Evolutionary conservation across 148 eudicot species (phyloP).

Genomic region (Camellia sinensis): DNA sequence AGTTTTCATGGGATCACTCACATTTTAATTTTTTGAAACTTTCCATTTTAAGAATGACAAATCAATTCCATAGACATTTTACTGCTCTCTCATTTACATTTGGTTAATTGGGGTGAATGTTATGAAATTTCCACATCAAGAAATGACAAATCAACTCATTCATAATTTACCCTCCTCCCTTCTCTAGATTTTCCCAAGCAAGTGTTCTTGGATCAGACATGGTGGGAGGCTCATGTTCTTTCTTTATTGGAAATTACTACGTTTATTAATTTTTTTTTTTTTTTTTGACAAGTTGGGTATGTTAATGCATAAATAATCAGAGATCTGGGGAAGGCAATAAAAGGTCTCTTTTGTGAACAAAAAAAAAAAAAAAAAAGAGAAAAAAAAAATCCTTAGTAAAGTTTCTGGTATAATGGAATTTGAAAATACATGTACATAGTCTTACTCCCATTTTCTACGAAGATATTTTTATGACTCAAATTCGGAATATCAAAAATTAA

Average conservation of each 20-base stretch:
- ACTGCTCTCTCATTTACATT: background rate
- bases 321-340: background rate
- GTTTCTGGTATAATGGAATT: background rate
- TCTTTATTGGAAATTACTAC: background rate
- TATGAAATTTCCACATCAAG: background rate
- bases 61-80: background rate
- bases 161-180: no score
- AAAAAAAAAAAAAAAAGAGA: background rate
- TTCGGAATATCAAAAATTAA: no score
- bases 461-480: no score
- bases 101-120: background rate
- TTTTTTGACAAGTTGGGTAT: background rate
- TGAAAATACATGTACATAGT: no score
- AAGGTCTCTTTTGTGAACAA: background rate
- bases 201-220: background rate
- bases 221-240: background rate
- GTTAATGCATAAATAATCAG: background rate
- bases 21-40: background rate
- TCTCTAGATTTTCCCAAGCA: background rate
- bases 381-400: background rate
- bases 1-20: background rate
- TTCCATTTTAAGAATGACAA: conserved; percentile 1
- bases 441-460: no score
- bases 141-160: no score
- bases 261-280: background rate